A percentile compares a stretch with the other conserved stretches of the same genome.
Conservation (phyloP, 2,329 filamentous ascomycete genomes). For the Eutypella sp. region DNA sequence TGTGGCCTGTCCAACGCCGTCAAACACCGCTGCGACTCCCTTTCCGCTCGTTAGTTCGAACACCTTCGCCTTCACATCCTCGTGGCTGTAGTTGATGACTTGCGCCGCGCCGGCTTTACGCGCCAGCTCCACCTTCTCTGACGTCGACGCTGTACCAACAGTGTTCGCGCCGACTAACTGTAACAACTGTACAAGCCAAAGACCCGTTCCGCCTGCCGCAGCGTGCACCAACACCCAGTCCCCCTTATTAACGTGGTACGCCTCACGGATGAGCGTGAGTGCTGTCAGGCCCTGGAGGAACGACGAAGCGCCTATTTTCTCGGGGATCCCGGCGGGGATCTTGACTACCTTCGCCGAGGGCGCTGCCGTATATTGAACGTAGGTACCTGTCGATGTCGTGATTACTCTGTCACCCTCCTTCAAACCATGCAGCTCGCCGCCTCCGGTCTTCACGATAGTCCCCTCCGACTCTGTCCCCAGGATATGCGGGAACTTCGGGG, state of each 20-base stretch:
- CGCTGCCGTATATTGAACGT: constrained; percentile 53
- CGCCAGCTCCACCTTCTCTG: constrained; percentile 68
- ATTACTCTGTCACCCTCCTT: constrained; percentile 61
- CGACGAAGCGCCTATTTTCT: constrained; percentile 61
- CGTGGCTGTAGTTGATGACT: constrained; percentile 62
- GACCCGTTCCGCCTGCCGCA: constrained; percentile 76
- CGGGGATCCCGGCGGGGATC: constrained; percentile 57
- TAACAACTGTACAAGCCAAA: constrained; percentile 71
- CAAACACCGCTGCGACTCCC: constrained; percentile 75
- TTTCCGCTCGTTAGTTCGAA: constrained; percentile 65
- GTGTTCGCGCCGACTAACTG: constrained; percentile 66
- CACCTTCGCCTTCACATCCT: constrained; percentile 55
- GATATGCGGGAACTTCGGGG: constrained; percentile 63
- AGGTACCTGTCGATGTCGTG: constrained; percentile 54
- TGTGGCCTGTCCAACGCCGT: constrained; percentile 79
- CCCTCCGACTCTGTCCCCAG: constrained; percentile 79
- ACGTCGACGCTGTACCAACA: constrained; percentile 73
- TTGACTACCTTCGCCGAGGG: constrained; percentile 51
- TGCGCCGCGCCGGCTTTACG: constrained; percentile 66
- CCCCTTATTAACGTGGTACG: constrained; percentile 67
- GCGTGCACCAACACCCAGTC: constrained; percentile 84
- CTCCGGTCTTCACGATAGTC: constrained; percentile 57
- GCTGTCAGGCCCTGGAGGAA: constrained; percentile 82
- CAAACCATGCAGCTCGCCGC: constrained; percentile 49
- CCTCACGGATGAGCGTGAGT: constrained; percentile 71